Percentiles rank a stretch among this genome's conserved stretches.
These are phyloP conservation scores for Ophiognomonia clavigignenti-juglandacearum DNA, from an alignment of 2,329 filamentous ascomycete genomes.

Conservation along the genomic window DNA sequence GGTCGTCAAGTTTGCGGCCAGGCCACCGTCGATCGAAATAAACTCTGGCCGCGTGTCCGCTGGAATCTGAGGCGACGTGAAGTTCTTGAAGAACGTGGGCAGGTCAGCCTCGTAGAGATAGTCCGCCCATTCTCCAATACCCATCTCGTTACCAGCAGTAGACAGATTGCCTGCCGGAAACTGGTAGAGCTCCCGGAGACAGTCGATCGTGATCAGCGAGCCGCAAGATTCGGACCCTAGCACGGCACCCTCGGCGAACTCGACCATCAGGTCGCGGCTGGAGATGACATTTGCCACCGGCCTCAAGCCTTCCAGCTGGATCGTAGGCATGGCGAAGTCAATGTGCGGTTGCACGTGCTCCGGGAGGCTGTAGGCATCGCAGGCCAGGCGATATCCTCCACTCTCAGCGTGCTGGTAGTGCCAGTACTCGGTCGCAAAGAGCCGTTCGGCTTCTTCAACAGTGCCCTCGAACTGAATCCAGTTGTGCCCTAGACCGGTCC, in stretches of 20 bases:
- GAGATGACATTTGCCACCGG: conserved; percentile 3
- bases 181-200: conserved; percentile 16
- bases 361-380: conserved; percentile 5
- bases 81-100: conserved; percentile 17
- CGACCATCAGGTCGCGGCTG: neutral
- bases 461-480: conserved; percentile 6
- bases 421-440: conserved; percentile 6
- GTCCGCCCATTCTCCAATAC: conserved; percentile 26
- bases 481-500: conserved; percentile 8
- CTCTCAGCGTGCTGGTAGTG: conserved; percentile 5
- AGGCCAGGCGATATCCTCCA: conserved; percentile 4
- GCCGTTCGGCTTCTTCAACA: conserved; percentile 2
- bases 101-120: conserved; percentile 25
- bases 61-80: conserved; percentile 11
- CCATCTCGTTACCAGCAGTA: conserved; percentile 18
- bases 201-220: conserved; percentile 2
- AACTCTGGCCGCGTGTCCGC: conserved; percentile 12
- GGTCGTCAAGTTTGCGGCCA: conserved; percentile 11
- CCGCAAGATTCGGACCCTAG: neutral
- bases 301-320: conserved; percentile 13
- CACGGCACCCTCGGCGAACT: neutral
- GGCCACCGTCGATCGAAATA: conserved; percentile 10
- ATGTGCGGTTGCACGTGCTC: conserved; percentile 4
- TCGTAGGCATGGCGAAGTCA: conserved; percentile 10
- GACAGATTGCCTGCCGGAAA: conserved; percentile 13